Base-by-base conservation (phyloP, 768 basidiomycete species). In the Kondoa subrosea region DNA sequence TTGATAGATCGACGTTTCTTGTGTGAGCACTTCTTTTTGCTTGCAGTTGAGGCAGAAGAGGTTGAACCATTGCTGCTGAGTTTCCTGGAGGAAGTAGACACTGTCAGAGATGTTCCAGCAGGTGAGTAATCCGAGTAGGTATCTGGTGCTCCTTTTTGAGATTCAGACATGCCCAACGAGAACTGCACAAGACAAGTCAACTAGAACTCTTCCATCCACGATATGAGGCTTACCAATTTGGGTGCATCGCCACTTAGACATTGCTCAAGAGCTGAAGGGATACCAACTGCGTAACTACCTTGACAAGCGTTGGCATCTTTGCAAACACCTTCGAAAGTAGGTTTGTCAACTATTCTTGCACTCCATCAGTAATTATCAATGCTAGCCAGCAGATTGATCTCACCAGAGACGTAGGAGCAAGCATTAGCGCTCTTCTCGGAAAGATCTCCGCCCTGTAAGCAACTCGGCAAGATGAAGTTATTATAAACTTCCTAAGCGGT, bases 321-420 rank as follows among this genome's bases (percentile, higher is more conserved):
- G 58, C 58, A 60, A 25, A 31, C 30, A 31, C 58, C 58, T 60
- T 60, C 14, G 58, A 26, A 60, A 4, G 58, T 60, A 31, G 58
- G 58, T 15, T 60, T 4, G 8, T 12, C 12, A 8, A 50, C 40
- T 8, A 21, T n/a, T n/a, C n/a, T n/a, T n/a, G n/a, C n/a, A n/a
- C n/a, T n/a, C n/a, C n/a, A 50, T 50, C 40, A 50, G 40, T 21
- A 8, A 21, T 8, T 50, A 50, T 50, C 40, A 50, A 21, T 8
- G 21, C 40, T 21, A 21, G 40, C 8, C 21, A 50, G 40, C 8
- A 50, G 40, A 50, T 8, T 21, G 40, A 8, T 50, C 12, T 50
- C 40, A 15, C 14, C 58, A 15, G 58, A 4, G 29, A 60, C 25
- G 58, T 60, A 60, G 25, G 30, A 25, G 58, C 58, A 60, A 31